A percentile compares a stretch with the other conserved stretches of the same genome.
Evolutionary conservation across 1,284 basidiomycete genomes (phyloP).

Genomic region (Malassezia restricta): DNA sequence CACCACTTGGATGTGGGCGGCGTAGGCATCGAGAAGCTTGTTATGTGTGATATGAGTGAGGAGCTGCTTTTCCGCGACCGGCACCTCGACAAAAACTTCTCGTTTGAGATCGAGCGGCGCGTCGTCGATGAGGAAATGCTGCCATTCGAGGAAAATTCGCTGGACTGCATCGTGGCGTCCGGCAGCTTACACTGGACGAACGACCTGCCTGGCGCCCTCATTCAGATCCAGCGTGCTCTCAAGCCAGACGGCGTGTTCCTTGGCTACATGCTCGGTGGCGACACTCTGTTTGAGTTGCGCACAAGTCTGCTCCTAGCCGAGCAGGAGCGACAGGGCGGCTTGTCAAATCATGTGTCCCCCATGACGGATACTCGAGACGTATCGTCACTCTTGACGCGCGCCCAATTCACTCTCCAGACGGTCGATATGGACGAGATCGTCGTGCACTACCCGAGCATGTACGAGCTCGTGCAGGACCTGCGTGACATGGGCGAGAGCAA

Average conservation of each 20-base stretch:
- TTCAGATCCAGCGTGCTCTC: conserved; percentile 75
- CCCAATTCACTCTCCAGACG: conserved; percentile 84
- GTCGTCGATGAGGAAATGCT: conserved; percentile 40
- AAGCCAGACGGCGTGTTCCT: conserved; percentile 88
- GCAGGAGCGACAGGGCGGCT: conserved; percentile 83
- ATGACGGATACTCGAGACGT: conserved; percentile 86
- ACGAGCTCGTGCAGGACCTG: conserved; percentile 86
- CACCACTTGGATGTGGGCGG: conserved; percentile 65
- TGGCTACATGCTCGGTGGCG: conserved; percentile 86
- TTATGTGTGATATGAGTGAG: conserved; percentile 73
- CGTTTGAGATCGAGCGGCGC: conserved; percentile 31
- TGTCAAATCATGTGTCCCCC: conserved; percentile 85
- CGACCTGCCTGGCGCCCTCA: conserved; percentile 81
- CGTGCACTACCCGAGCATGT: conserved; percentile 85
- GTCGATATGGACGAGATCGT: conserved; percentile 90
- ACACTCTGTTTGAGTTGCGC: conserved; percentile 86
- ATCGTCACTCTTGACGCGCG: conserved; percentile 57
- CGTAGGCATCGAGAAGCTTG: conserved; percentile 55
- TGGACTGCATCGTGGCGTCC: conserved; percentile 84
- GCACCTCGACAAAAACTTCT: conserved; percentile 25
- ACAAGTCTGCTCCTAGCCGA: conserved; percentile 86
- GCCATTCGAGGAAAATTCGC: conserved; percentile 58
- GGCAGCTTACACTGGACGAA: conserved; percentile 94
- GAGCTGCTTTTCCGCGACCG: background rate
- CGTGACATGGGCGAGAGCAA: conserved; percentile 94